phyloP scores from a whole-genome alignment of 495 filamentous ascomycete genomes.

The Emericellopsis terricola region DNA sequence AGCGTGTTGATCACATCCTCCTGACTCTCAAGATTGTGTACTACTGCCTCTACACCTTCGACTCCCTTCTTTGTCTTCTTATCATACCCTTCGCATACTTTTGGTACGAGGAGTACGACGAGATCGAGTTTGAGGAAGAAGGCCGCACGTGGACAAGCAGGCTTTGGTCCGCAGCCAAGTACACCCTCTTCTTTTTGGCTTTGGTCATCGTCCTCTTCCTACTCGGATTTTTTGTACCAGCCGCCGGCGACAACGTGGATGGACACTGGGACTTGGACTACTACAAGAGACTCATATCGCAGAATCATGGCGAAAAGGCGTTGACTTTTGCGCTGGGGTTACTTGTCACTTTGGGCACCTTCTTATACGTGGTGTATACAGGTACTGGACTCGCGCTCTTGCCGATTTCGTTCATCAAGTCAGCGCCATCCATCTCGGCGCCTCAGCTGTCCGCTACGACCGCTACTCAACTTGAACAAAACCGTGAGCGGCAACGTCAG shows the following conservation, averaged over 20 bases:
- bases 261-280: conserved; percentile 64
- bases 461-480: conserved; percentile 58
- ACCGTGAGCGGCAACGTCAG: conserved; percentile 80
- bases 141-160: conserved; percentile 48
- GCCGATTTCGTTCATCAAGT: conserved; percentile 79
- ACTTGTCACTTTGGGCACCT: conserved; percentile 65
- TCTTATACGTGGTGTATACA: conserved; percentile 77
- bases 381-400: conserved; percentile 76
- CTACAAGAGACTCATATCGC: conserved; percentile 65
- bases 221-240: conserved; percentile 82
- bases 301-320: conserved; percentile 85
- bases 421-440: conserved; percentile 61
- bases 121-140: conserved; percentile 62
- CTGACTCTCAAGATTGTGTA: conserved; percentile 74
- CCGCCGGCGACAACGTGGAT: conserved; percentile 41
- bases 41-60: conserved; percentile 79
- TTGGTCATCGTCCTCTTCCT: conserved; percentile 72
- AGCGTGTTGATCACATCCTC: conserved; percentile 56
- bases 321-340: conserved; percentile 76
- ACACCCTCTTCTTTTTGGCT: conserved; percentile 68
- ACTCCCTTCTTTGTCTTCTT: conserved; percentile 78
- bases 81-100: conserved; percentile 95
- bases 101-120: conserved; percentile 92
- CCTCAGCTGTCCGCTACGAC: conserved; percentile 60
- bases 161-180: conserved; percentile 73